These are phyloP conservation scores for Leucaena leucocephala DNA, from an alignment of 306 rosid genomes.

Conservation along the genomic window DNA sequence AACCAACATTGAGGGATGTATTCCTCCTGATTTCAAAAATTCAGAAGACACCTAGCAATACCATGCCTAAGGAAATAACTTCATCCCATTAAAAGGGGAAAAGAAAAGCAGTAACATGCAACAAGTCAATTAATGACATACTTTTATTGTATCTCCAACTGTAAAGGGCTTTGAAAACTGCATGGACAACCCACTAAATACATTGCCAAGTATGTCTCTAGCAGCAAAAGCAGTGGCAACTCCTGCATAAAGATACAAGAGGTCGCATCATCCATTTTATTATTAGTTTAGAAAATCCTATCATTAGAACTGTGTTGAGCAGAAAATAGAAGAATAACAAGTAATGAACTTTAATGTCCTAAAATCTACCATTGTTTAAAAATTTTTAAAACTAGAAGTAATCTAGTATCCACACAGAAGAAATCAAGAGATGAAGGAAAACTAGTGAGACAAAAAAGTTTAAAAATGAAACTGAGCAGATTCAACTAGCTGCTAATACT, in stretches of 20 bases:
- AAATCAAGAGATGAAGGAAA: conserved; percentile 21
- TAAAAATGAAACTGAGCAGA: conserved; percentile 17
- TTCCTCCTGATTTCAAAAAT: conserved; percentile 4
- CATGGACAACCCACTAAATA: conserved; percentile 82
- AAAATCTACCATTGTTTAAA: not conserved
- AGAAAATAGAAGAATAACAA: not conserved
- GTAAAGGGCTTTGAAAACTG: conserved; percentile 94
- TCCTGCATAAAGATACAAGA: conserved; percentile 56
- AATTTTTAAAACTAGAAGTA: conserved; percentile 19
- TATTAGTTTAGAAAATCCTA: not conserved
- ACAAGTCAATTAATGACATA: conserved; percentile 39
- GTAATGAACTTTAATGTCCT: too few species aligned
- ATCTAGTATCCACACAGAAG: conserved; percentile 10
- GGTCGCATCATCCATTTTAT: conserved; percentile 3
- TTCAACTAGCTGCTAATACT: conserved; percentile 27
- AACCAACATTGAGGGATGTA: conserved; percentile 12
- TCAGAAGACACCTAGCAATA: conserved; percentile 3
- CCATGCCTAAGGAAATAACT: conserved; percentile 20
- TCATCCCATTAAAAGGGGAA: not conserved
- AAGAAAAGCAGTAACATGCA: conserved; percentile 27
- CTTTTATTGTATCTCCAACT: conserved; percentile 94
- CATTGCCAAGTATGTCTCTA: conserved; percentile 82
- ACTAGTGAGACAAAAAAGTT: not conserved
- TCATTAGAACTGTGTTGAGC: not conserved
- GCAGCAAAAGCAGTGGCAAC: conserved; percentile 96